A percentile compares a stretch with the other conserved stretches of the same genome.
Evolutionary conservation across 2,329 filamentous ascomycete species (phyloP).

Genomic region (Scortechinia acanthostroma): DNA sequence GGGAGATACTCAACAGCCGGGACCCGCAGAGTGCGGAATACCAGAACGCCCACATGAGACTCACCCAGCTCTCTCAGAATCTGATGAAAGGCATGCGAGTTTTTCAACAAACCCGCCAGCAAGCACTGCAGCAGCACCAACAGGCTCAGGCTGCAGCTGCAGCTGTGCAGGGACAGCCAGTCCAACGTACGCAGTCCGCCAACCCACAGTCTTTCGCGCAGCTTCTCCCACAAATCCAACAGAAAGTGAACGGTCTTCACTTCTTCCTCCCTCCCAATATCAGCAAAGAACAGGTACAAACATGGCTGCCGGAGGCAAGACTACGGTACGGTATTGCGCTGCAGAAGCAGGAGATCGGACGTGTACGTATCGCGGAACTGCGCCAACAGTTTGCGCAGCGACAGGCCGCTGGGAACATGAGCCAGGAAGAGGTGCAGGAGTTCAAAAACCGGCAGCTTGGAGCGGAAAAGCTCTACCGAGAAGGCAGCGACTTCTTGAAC

Average conservation of each 20-base stretch:
- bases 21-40: slow-evolving; percentile 38
- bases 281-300: slow-evolving; percentile 26
- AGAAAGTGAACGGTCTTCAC: slow-evolving; percentile 30
- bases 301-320: slow-evolving; percentile 34
- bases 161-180: slow-evolving; percentile 10
- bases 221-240: slow-evolving; percentile 32
- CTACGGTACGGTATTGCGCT: slow-evolving; percentile 34
- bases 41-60: slow-evolving; percentile 35
- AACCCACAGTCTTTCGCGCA: slow-evolving; percentile 27
- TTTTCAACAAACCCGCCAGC: slow-evolving; percentile 24
- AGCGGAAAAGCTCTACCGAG: slow-evolving; percentile 27
- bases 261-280: slow-evolving; percentile 34
- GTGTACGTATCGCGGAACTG: slow-evolving; percentile 28
- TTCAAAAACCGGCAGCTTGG: slow-evolving; percentile 27
- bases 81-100: slow-evolving; percentile 40
- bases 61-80: slow-evolving; percentile 37
- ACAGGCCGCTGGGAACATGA: slow-evolving; percentile 24
- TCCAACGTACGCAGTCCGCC: slow-evolving; percentile 17
- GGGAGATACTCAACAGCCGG: slow-evolving; percentile 38
- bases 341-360: slow-evolving; percentile 35
- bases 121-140: slow-evolving; percentile 10
- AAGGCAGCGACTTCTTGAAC: slow-evolving; percentile 32
- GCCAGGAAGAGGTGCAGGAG: slow-evolving; percentile 28
- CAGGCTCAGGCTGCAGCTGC: slow-evolving; percentile 5
- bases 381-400: slow-evolving; percentile 25